Evolutionary conservation across 176 grass and related monocot species (phyloP), one percentile per base, ranked within the genome.

Genomic region (Phragmites australis): DNA sequence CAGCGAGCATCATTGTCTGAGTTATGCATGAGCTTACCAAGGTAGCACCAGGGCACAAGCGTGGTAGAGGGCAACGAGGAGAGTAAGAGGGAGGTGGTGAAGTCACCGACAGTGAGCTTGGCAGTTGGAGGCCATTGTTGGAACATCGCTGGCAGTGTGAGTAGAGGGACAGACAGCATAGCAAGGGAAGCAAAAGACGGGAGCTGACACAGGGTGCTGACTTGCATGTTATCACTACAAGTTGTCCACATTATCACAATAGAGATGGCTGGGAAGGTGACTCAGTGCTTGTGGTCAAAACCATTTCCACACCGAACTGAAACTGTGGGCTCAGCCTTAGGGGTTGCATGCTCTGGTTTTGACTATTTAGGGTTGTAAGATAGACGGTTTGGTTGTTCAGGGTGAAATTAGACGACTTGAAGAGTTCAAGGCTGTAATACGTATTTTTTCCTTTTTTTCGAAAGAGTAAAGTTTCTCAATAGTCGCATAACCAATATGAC

Each of bases 401-500:
- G 65, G 48, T 18, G 62, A 54, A 54, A 26, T 42, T 42, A 18
- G 52, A 74, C 10, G 49, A 9, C 12, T 74, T 74, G 72, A 56
- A 12, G 47, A 52, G n/a, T 53, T 79, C 21, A 78, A 65, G 31
- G 9, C 21, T 9, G 58, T 51, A 48, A 25, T 48, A 62, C 22
- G 17, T 30, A 45, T 18, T 2, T 11, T 37, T 22, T 39, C 31
- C n/a, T 39, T 70, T 59, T 77, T 53, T 1, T 63, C n/a, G 41
- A 70, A 81, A 76, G 6, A 84, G 34, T 29, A 72, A 40, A 23
- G 16, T 49, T 88, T 51, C 5, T 68, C 25, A 70, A 32, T n/a
- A 80, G 70, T 26, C 5, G 32, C 29, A 37, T 27, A 68, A 75
- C 9, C 61, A 79, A 69, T 80, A 72, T 72, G 71, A 53, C 5